A percentile compares a stretch with the other conserved stretches of the same genome.
Conservation (phyloP, 495 filamentous ascomycete genomes). For the Aspergillus steynii region DNA sequence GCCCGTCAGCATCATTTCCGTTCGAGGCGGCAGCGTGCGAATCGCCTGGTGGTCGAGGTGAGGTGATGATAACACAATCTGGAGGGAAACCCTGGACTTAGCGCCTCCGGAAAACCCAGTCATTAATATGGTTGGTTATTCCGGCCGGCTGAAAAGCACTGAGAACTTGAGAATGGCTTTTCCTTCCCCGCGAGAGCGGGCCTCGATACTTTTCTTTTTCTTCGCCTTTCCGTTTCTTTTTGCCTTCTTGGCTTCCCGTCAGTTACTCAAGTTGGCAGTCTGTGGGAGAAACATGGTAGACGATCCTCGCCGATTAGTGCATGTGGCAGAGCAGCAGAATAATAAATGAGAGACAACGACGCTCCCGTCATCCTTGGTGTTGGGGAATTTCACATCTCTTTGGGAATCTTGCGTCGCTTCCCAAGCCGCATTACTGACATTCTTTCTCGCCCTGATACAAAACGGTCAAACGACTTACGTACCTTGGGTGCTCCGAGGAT, state of each 20-base stretch:
- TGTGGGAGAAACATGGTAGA: too few species aligned
- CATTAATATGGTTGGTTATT: background rate
- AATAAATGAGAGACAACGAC: background rate
- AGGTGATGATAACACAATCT: conserved; percentile 18
- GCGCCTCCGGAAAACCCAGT: background rate
- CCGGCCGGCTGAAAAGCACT: background rate
- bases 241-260: background rate
- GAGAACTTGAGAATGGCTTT: conserved; percentile 3
- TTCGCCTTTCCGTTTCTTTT: background rate
- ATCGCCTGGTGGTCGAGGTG: conserved; percentile 4
- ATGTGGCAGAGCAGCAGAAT: background rate
- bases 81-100: conserved; percentile 14
- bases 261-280: too few species aligned
- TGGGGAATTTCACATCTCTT: too few species aligned
- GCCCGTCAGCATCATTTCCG: too few species aligned
- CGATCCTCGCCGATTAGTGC: background rate
- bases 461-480: conserved; percentile 14
- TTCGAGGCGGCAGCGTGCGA: too few species aligned
- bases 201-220: conserved; percentile 4
- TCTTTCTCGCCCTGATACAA: conserved; percentile 2
- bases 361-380: background rate
- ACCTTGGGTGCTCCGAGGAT: conserved; percentile 18
- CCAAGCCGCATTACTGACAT: conserved; percentile 5
- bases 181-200: conserved; percentile 20
- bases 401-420: too few species aligned